Evolutionary conservation across 163 green algal genomes (phyloP), one percentile per base, ranked within the genome.

Genomic region (Scenedesmus sp.): DNA sequence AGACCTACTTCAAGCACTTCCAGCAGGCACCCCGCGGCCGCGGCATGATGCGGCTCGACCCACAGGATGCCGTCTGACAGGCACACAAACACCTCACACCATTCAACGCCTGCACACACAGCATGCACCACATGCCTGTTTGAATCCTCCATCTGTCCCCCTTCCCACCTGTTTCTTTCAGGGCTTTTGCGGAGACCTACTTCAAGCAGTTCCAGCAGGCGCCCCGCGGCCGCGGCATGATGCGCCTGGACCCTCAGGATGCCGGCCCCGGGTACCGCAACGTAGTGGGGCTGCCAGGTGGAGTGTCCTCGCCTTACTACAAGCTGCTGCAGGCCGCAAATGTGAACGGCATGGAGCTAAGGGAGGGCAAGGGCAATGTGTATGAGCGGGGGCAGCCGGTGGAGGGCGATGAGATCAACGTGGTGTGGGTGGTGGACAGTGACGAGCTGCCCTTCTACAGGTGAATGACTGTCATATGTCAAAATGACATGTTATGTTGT

Each of bases 371-470:
- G 26, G 76, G 86, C 5, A 89, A 90, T 5, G 62, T 90, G 59
- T 88, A 88, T n/a, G 54, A 83, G 60, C 20, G 52, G 26, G 88
- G 84, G 5, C 54, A 64, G 20, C 26, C 66, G 20, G 18, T 26
- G 0, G 96, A 98, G 94, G 95, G 94, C 23, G 97, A 98, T 91
- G 74, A 95, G 23, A 34, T 97, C 54, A 96, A 96, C 90, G 94
- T 93, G 15, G 94, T 99, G 60, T 98, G 95, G 93, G 91, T 98
- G n/a, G 91, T 98, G 62, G 96, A 98, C 93, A 95, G 90, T n/a
- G 92, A 89, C 57, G 20, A 92, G 88, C 93, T 97, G 77, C 94
- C 94, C 46, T 98, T 98, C 93, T 94, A 97, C 93, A 46, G 82
- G 55, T 52, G 52, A 1, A 34, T 86, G 12, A 67, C 74, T 12